Evolutionary conservation across 106 monocot genomes (phyloP).

Genomic region (Platanthera zijinensis): DNA sequence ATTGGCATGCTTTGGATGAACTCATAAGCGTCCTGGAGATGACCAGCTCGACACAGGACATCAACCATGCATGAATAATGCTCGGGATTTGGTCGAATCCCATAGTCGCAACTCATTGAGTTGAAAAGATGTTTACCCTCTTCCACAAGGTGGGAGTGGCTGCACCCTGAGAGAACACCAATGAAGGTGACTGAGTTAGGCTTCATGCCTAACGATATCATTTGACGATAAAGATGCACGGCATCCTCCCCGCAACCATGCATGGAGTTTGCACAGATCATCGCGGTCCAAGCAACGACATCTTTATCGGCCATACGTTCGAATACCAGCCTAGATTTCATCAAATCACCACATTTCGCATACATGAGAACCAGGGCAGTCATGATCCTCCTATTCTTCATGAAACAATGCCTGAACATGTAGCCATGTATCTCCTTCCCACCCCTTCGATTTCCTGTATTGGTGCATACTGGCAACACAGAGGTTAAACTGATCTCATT

Average conservation of each 20-base stretch:
- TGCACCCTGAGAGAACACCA: constrained; percentile 55
- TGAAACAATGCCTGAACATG: constrained; percentile 19
- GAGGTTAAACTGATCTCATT: constrained; percentile 42
- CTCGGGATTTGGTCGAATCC: constrained; percentile 34
- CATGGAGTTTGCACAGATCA: constrained; percentile 65
- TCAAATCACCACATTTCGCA: constrained; percentile 61
- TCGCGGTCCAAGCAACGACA: constrained; percentile 57
- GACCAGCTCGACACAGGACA: constrained; percentile 47
- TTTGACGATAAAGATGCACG: constrained; percentile 23
- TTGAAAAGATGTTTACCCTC: constrained; percentile 35
- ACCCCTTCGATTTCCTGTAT: constrained; percentile 32
- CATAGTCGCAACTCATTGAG: constrained; percentile 38
- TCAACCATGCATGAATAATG: constrained; percentile 81
- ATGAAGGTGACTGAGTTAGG: constrained; percentile 53
- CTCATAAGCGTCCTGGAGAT: constrained; percentile 41
- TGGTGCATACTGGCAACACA: constrained; percentile 45
- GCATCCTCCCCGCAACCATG: constrained; percentile 64
- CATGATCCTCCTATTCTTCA: constrained; percentile 18
- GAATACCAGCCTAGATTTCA: constrained; percentile 38
- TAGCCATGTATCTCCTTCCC: constrained; percentile 54
- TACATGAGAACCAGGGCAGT: constrained; percentile 56
- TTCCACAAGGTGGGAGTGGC: constrained; percentile 58
- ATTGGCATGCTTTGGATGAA: constrained; percentile 57
- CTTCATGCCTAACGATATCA: constrained; percentile 29
- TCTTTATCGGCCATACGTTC: constrained; percentile 37